Base-by-base conservation (phyloP, 306 rosid species). In the Sesbania bispinosa region DNA sequence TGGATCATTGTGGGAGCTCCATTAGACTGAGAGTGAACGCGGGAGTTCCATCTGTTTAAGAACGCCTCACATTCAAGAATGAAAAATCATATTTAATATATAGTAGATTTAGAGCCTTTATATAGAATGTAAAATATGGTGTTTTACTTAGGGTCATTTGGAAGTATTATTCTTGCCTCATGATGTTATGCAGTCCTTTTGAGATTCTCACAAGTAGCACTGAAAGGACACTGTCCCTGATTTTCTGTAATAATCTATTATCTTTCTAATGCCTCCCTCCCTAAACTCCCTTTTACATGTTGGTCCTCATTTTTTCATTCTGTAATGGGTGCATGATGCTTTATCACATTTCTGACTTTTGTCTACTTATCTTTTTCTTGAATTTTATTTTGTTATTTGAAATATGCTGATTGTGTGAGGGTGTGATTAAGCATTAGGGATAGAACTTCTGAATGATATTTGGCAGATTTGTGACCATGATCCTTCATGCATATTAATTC, bases 81-180 rank as follows among this genome's bases (percentile, higher is more conserved):
- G n/a, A n/a, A n/a, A n/a, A n/a, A n/a, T n/a, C n/a, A n/a, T n/a
- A n/a, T n/a, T n/a, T n/a, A n/a, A n/a, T n/a, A n/a, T n/a, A n/a
- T n/a, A n/a, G n/a, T n/a, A n/a, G n/a, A n/a, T n/a, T n/a, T n/a
- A n/a, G n/a, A n/a, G n/a, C n/a, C n/a, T n/a, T n/a, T n/a, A n/a
- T n/a, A n/a, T n/a, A n/a, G n/a, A n/a, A n/a, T n/a, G n/a, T n/a
- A n/a, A n/a, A n/a, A n/a, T n/a, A n/a, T n/a, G n/a, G n/a, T n/a
- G n/a, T n/a, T n/a, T n/a, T n/a, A n/a, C n/a, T n/a, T n/a, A n/a
- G n/a, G n/a, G n/a, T n/a, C n/a, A n/a, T n/a, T n/a, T n/a, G n/a
- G n/a, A n/a, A n/a, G n/a, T n/a, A n/a, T n/a, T n/a, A n/a, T 53
- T 57, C 48, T 50, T 64, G 30, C 70, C 48, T 54, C 71, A 71